Conservation (phyloP, 179 eudicot species). For the Silene noctiflora region DNA sequence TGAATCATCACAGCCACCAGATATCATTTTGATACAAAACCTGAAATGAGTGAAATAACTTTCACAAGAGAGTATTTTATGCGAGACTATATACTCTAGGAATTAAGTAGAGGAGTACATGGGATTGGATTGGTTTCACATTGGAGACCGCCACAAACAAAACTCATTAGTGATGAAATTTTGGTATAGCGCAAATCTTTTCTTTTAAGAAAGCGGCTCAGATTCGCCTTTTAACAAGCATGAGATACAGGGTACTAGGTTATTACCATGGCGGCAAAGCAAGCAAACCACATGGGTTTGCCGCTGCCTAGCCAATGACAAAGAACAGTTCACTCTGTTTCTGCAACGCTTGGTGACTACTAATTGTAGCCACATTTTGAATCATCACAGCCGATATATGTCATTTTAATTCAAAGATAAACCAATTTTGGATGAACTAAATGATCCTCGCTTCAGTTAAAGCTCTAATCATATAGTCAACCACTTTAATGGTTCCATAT, state of each 20-base stretch:
- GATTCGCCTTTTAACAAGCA: conserved; percentile 33
- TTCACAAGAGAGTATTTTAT: too few relatives aligned
- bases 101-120: too few relatives aligned
- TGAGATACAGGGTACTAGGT: background rate
- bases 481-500: too few relatives aligned
- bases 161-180: background rate
- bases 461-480: too few relatives aligned
- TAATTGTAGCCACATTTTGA: background rate
- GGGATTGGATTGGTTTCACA: background rate
- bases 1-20: background rate
- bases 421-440: background rate
- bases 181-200: background rate
- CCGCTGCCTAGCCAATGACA: conserved; percentile 23
- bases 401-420: background rate
- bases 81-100: too few relatives aligned
- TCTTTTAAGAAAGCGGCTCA: conserved; percentile 20
- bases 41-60: too few relatives aligned
- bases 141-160: background rate
- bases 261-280: conserved; percentile 22
- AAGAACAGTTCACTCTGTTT: background rate
- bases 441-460: background rate
- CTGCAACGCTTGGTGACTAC: background rate
- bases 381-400: conserved; percentile 18
- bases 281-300: conserved; percentile 15
- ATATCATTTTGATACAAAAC: background rate